Evolutionary conservation across 208 protist genomes (phyloP), one percentile per base, ranked within the genome.

Genomic region (Acanthamoeba quina): DNA sequence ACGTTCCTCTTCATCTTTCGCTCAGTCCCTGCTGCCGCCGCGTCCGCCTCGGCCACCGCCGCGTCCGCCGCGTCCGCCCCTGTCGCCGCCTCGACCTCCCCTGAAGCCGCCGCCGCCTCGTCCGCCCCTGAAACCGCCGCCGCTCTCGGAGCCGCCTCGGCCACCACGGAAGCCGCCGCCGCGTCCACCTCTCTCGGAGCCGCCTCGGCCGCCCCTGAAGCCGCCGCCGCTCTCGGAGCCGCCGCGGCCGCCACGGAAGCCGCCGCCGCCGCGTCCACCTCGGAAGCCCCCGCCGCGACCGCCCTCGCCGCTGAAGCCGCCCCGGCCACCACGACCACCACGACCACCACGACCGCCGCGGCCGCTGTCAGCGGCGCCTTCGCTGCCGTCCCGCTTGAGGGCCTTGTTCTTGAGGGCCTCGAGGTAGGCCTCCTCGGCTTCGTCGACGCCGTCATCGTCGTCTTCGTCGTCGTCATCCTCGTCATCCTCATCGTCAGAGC

Each of bases 391-490:
- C 41, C 74, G 74, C 74, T 83, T 83, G 44, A 83, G 74, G 74
- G 74, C 74, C 47, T 83, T 83, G 74, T 83, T 83, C 74, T 83
- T 83, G 41, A 83, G 74, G 5, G 74, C 74, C 74, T 83, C 74
- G 47, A 83, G 74, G 24, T 83, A 83, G 3, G 74, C 74, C 41
- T 83, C 74, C 47, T 83, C 74, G 21, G 15, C 34, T 9, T 83
- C 74, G 24, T 83, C 74, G 2, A 56, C n/a, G 2, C 56, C 74
- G 10, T 58, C n/a, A 31, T 83, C 74, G 5, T 49, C 34, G 21
- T 83, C 44, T 13, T 56, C 74, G 13, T 83, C 74, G 26, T 56
- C 74, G 29, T 56, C 74, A 15, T 49, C 74, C 11, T 83, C 74
- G 26, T 83, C 31, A 29, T 83, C 74, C 26, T 83, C 74, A 5